Evolutionary conservation across 306 rosid genomes (phyloP).

Genomic region (Quercus variabilis): DNA sequence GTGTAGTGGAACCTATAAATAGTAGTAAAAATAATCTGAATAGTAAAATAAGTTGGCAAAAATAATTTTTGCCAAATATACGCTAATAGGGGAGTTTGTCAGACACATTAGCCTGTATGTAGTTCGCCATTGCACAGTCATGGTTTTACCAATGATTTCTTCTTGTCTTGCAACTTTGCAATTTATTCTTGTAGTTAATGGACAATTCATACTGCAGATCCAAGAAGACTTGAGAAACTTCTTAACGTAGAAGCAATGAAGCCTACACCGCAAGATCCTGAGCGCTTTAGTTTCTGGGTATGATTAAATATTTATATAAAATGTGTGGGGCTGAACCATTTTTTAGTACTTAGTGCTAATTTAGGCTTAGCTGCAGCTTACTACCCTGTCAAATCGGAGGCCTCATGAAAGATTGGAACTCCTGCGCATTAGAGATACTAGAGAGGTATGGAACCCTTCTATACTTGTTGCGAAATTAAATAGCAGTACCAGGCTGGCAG

Average conservation of each 20-base stretch:
- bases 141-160: neutral
- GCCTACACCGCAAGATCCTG: constrained; percentile 79
- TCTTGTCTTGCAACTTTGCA: constrained; percentile 3
- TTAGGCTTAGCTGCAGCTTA: constrained; percentile 49
- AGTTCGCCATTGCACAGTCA: neutral
- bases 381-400: constrained; percentile 71
- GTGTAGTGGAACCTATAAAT: too few species aligned
- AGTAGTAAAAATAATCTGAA: too few species aligned
- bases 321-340: neutral
- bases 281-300: constrained; percentile 97
- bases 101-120: neutral
- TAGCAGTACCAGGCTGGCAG: neutral
- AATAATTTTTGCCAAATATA: too few species aligned
- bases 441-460: constrained; percentile 54
- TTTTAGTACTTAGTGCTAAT: constrained; percentile 14
- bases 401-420: constrained; percentile 86
- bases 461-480: neutral
- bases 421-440: constrained; percentile 68
- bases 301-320: neutral
- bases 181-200: constrained; percentile 2
- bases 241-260: constrained; percentile 68
- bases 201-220: constrained; percentile 45
- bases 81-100: neutral
- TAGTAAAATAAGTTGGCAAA: too few species aligned
- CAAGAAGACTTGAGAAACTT: constrained; percentile 71